Percentiles rank a stretch among this genome's conserved stretches.
These are phyloP conservation scores for Collybia sp. DNA, from an alignment of 768 basidiomycete species.

Conservation along the genomic window DNA sequence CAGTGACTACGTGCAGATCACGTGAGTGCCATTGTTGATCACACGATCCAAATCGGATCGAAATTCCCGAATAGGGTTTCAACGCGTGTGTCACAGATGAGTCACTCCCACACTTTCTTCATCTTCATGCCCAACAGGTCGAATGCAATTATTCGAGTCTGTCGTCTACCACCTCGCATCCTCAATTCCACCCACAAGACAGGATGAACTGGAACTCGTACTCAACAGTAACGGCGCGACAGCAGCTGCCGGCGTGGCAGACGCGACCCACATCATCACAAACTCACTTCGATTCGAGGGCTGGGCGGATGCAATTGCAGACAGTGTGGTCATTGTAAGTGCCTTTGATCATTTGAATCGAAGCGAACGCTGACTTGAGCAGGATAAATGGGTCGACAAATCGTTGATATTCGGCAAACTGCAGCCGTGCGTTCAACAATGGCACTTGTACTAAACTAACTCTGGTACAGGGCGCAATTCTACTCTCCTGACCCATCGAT, in stretches of 20 bases:
- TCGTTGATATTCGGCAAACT: conserved; percentile 51
- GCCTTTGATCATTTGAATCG: conserved; percentile 1
- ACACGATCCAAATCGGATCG: too few relatives aligned
- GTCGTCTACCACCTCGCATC: conserved; percentile 45
- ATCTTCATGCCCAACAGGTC: neutral
- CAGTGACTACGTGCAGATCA: too few relatives aligned
- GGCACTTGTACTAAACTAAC: conserved; percentile 1
- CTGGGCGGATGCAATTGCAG: conserved; percentile 35
- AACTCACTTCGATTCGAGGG: conserved; percentile 53
- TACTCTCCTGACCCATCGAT: conserved; percentile 76
- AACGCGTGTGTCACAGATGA: too few relatives aligned
- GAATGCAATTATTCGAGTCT: conserved; percentile 29
- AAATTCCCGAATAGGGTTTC: too few relatives aligned
- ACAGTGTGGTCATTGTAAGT: conserved; percentile 29
- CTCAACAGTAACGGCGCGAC: conserved; percentile 51
- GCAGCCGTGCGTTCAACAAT: conserved; percentile 37
- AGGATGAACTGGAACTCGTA: conserved; percentile 38
- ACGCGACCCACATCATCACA: conserved; percentile 53
- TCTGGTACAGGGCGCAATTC: conserved; percentile 36
- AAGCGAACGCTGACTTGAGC: conserved; percentile 1
- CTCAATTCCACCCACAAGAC: conserved; percentile 37
- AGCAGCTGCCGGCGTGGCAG: conserved; percentile 21
- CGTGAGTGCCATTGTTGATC: too few relatives aligned
- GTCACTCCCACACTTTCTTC: too few relatives aligned
- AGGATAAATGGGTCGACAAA: conserved; percentile 70